phyloP scores from a whole-genome alignment of 2,329 filamentous ascomycete species.

The Diaporthe vaccinii region DNA sequence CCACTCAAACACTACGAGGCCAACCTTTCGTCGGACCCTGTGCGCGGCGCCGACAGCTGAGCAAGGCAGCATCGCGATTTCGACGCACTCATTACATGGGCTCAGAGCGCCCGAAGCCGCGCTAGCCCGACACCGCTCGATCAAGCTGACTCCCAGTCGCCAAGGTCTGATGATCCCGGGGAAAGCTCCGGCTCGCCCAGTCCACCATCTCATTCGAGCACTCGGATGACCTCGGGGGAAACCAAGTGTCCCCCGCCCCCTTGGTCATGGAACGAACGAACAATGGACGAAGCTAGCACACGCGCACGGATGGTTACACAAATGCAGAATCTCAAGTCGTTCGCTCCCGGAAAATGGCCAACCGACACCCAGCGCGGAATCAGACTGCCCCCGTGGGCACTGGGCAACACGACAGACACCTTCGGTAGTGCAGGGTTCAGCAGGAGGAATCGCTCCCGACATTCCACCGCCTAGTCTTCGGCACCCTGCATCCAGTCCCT shows the following conservation, averaged over 20 bases:
- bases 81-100: conserved; percentile 5
- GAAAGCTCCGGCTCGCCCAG: conserved; percentile 28
- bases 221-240: conserved; percentile 26
- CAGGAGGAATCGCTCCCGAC: conserved; percentile 8
- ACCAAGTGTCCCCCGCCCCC: neutral
- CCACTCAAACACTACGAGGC: neutral
- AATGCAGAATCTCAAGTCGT: conserved; percentile 15
- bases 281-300: conserved; percentile 17
- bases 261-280: conserved; percentile 17
- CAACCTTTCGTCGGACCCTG: neutral
- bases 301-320: conserved; percentile 31
- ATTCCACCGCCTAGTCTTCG: conserved; percentile 17
- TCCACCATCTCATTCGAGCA: conserved; percentile 14
- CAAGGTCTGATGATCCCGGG: conserved; percentile 30
- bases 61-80: conserved; percentile 16
- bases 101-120: conserved; percentile 17
- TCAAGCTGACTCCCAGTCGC: conserved; percentile 26
- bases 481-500: conserved; percentile 13
- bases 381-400: neutral
- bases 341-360: conserved; percentile 17
- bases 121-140: conserved; percentile 32
- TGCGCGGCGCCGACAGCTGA: conserved; percentile 1
- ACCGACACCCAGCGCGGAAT: conserved; percentile 5
- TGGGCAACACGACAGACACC: neutral
- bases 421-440: conserved; percentile 26